Evolutionary conservation across 805 yeast species (phyloP).

Genomic region (Barnettozyma sp.): DNA sequence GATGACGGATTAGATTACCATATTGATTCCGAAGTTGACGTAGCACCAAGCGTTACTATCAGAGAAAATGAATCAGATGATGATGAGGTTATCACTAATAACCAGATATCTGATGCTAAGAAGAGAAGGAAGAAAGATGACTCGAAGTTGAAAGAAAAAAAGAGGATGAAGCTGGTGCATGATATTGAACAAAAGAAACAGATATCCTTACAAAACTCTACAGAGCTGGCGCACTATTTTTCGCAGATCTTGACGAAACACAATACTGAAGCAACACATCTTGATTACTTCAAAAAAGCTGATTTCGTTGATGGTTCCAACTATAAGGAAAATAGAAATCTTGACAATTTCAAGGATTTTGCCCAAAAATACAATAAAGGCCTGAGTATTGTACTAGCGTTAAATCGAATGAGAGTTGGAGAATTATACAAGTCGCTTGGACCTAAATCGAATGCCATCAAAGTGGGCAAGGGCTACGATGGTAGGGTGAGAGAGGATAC

Average conservation of each 20-base stretch:
- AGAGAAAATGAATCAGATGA: slow-evolving; percentile 27
- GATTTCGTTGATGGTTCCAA: slow-evolving; percentile 58
- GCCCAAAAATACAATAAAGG: slow-evolving; percentile 44
- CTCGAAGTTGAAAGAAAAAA: slow-evolving; percentile 53
- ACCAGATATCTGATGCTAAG: slow-evolving; percentile 11
- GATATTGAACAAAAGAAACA: slow-evolving; percentile 51
- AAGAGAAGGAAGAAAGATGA: slow-evolving; percentile 25
- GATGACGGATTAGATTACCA: slow-evolving; percentile 72
- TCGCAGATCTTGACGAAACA: slow-evolving; percentile 52
- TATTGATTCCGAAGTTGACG: slow-evolving; percentile 36
- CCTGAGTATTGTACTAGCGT: slow-evolving; percentile 44
- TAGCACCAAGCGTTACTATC: slow-evolving; percentile 29
- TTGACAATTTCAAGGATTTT: slow-evolving; percentile 51
- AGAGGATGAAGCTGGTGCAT: slow-evolving; percentile 58
- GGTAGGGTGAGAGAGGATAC: slow-evolving; percentile 22
- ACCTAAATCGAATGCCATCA: slow-evolving; percentile 22
- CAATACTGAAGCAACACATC: slow-evolving; percentile 61
- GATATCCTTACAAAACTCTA: slow-evolving; percentile 50
- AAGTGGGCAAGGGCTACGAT: slow-evolving; percentile 25
- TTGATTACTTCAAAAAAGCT: slow-evolving; percentile 59
- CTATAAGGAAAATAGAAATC: slow-evolving; percentile 43
- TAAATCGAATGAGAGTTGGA: slow-evolving; percentile 84
- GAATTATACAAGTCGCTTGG: slow-evolving; percentile 64
- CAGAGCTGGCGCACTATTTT: slow-evolving; percentile 59
- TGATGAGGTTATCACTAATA: slow-evolving; percentile 10